phyloP scores from a whole-genome alignment of 2,329 filamentous ascomycete genomes.

The Clarireedia sp. region DNA sequence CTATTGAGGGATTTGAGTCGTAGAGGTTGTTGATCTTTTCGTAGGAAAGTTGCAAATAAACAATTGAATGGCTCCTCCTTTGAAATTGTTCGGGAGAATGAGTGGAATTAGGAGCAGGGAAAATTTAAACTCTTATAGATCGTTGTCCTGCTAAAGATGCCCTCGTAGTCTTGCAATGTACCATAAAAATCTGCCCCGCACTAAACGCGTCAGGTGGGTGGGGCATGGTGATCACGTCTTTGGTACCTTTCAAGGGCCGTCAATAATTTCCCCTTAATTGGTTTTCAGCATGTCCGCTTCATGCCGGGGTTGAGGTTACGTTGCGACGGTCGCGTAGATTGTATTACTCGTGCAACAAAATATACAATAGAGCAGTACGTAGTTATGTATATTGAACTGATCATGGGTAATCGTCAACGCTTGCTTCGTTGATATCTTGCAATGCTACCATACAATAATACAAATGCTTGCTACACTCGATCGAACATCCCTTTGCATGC shows the following conservation, averaged over 20 bases:
- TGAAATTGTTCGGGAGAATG: not conserved
- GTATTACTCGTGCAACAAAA: too few relatives aligned
- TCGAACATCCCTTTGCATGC: slow-evolving; percentile 13
- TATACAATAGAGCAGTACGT: too few relatives aligned
- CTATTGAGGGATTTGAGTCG: not conserved
- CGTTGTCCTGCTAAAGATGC: not conserved
- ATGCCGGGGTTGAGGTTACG: too few relatives aligned
- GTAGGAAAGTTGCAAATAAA: not conserved
- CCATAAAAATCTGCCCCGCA: slow-evolving; percentile 8
- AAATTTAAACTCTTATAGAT: not conserved
- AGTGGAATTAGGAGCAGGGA: not conserved
- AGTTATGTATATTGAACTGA: too few relatives aligned
- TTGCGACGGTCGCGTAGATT: too few relatives aligned
- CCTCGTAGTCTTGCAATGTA: not conserved
- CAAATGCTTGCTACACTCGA: slow-evolving; percentile 16
- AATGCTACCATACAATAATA: slow-evolving; percentile 16
- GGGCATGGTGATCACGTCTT: not conserved
- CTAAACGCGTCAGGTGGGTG: not conserved
- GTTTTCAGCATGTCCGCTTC: too few relatives aligned
- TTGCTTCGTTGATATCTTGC: slow-evolving; percentile 1
- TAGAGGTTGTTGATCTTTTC: not conserved
- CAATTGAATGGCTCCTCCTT: not conserved
- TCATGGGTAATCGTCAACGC: not conserved
- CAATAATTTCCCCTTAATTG: too few relatives aligned
- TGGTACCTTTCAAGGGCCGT: not conserved